phyloP scores from a whole-genome alignment of 1,139 yeast species.

The Scheffersomyces cryptocercus region DNA sequence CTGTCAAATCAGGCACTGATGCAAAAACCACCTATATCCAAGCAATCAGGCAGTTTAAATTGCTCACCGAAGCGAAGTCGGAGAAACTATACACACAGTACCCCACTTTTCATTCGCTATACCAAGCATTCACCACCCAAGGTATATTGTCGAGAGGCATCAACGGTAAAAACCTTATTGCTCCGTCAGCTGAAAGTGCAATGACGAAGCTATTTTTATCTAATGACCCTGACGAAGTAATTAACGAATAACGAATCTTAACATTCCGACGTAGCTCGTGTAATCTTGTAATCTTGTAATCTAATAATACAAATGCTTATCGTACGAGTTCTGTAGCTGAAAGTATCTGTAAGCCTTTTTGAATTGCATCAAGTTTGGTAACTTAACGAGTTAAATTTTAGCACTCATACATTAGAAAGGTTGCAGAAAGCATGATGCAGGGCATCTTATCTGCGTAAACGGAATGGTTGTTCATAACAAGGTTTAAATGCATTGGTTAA shows the following conservation, averaged over 20 bases:
- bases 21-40: conserved; percentile 46
- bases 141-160: conserved; percentile 35
- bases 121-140: conserved; percentile 23
- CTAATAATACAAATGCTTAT: too few relatives aligned
- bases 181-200: conserved; percentile 43
- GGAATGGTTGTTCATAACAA: too few relatives aligned
- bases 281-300: too few relatives aligned
- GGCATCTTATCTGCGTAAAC: too few relatives aligned
- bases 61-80: conserved; percentile 51
- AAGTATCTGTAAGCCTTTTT: too few relatives aligned
- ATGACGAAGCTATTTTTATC: conserved; percentile 50
- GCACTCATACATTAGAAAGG: too few relatives aligned
- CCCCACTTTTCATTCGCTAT: conserved; percentile 38
- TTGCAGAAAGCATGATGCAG: too few relatives aligned
- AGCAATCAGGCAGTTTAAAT: conserved; percentile 54
- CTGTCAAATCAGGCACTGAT: conserved; percentile 55
- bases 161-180: conserved; percentile 36
- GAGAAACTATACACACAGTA: conserved; percentile 37
- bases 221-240: conserved; percentile 50
- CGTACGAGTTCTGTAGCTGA: too few relatives aligned
- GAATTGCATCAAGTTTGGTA: too few relatives aligned
- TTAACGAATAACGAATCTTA: conserved; percentile 12
- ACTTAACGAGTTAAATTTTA: too few relatives aligned
- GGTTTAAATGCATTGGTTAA: too few relatives aligned
- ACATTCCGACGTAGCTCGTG: too few relatives aligned